These are phyloP conservation scores for Penicillium sp. DNA, from an alignment of 2,329 filamentous ascomycete genomes.

Conservation along the genomic window DNA sequence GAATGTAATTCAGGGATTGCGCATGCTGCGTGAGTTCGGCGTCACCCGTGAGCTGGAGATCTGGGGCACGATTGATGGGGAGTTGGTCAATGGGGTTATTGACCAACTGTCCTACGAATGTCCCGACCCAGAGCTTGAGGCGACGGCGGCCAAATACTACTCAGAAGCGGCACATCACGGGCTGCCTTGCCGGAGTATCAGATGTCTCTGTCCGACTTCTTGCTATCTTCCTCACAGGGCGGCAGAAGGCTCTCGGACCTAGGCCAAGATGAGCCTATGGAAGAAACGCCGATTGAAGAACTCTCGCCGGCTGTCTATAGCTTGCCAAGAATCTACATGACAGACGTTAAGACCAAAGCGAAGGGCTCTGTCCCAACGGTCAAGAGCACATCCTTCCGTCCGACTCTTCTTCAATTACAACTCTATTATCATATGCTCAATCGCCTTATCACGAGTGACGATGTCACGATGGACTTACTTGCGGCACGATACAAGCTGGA, in stretches of 20 bases:
- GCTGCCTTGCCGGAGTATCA: constrained; percentile 41
- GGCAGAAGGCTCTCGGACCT: constrained; percentile 34
- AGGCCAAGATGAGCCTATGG: constrained; percentile 11
- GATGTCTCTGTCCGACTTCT: constrained; percentile 43
- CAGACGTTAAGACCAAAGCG: constrained; percentile 78
- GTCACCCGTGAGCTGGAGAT: constrained; percentile 72
- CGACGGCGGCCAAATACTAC: constrained; percentile 47
- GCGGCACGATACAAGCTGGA: constrained; percentile 68
- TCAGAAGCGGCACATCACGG: constrained; percentile 33
- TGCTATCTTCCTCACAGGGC: constrained; percentile 36
- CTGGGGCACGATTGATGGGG: constrained; percentile 77
- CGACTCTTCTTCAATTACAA: constrained; percentile 80
- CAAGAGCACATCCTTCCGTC: constrained; percentile 58
- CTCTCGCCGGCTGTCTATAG: constrained; percentile 20
- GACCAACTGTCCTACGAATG: constrained; percentile 76
- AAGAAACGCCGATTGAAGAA: constrained; percentile 5
- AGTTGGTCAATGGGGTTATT: constrained; percentile 83
- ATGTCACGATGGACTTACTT: constrained; percentile 63
- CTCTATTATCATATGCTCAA: constrained; percentile 83
- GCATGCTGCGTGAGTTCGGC: constrained; percentile 65
- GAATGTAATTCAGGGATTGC: constrained; percentile 84
- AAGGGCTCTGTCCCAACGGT: constrained; percentile 58
- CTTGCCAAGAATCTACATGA: constrained; percentile 60
- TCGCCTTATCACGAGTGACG: constrained; percentile 61
- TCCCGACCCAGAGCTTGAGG: constrained; percentile 66